Evolutionary conservation across 108 stramenopile species (phyloP).

Genomic region (Skeletonema grethae): DNA sequence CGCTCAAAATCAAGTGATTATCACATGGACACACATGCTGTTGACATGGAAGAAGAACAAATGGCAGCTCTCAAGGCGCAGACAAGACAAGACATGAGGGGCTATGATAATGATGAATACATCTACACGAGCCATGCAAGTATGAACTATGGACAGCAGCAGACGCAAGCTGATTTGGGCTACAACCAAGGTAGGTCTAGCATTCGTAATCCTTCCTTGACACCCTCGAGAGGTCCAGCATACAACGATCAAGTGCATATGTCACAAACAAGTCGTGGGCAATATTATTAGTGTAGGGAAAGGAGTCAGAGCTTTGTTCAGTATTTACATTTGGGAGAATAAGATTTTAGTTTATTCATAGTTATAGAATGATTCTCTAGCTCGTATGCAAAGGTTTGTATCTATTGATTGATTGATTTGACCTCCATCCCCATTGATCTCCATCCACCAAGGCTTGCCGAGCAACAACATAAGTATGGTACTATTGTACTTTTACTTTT

Average conservation of each 20-base stretch:
- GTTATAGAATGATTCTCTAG: too few relatives aligned
- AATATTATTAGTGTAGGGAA: neutral
- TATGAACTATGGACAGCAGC: neutral
- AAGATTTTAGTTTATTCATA: neutral
- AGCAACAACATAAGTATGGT: too few relatives aligned
- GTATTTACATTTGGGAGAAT: neutral
- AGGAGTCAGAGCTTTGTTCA: neutral
- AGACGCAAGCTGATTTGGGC: neutral
- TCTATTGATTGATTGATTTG: too few relatives aligned
- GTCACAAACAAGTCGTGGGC: neutral
- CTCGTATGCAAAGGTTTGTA: too few relatives aligned
- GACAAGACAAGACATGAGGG: neutral
- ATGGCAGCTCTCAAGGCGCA: neutral
- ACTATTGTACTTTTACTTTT: too few relatives aligned
- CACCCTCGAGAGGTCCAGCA: neutral
- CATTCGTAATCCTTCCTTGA: neutral
- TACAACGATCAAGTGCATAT: neutral
- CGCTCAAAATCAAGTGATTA: constrained; percentile 11
- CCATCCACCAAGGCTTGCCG: too few relatives aligned
- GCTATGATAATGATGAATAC: neutral
- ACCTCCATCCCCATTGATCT: too few relatives aligned
- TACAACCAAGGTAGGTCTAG: neutral
- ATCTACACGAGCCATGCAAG: neutral
- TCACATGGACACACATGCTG: constrained; percentile 14
- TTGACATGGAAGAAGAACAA: constrained; percentile 15